Conservation (phyloP, 805 yeast species). For the Myxozyma geophila region DNA sequence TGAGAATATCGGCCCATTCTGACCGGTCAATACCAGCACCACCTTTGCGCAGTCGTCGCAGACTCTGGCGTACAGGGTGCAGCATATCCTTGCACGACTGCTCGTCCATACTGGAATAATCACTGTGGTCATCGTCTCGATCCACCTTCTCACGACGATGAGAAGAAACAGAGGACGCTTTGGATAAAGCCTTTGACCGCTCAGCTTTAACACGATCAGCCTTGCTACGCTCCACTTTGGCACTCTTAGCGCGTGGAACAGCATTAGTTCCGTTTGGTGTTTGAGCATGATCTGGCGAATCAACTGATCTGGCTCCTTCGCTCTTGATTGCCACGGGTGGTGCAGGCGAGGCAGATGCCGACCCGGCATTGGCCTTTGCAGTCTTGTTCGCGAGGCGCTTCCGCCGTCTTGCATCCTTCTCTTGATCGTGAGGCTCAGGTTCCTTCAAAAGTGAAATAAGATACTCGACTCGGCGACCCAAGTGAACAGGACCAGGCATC, state of each 20-base stretch:
- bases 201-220: not conserved
- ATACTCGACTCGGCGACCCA: slow-evolving; percentile 90
- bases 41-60: slow-evolving; percentile 70
- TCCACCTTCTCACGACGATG: slow-evolving; percentile 15
- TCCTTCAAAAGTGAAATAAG: slow-evolving; percentile 72
- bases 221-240: slow-evolving; percentile 14
- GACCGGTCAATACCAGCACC: slow-evolving; percentile 71
- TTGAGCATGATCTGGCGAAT: not conserved
- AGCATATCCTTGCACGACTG: slow-evolving; percentile 62
- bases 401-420: slow-evolving; percentile 37
- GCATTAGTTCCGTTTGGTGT: not conserved
- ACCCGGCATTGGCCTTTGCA: slow-evolving; percentile 19
- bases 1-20: slow-evolving; percentile 75
- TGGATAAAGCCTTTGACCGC: slow-evolving; percentile 1
- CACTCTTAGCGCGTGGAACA: not conserved
- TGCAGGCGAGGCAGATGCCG: slow-evolving; percentile 32
- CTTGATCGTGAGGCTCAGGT: slow-evolving; percentile 46
- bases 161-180: not conserved
- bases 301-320: not conserved
- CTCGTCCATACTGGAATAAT: slow-evolving; percentile 81
- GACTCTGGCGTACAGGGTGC: slow-evolving; percentile 69
- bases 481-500: slow-evolving; percentile 90
- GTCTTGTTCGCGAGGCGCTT: slow-evolving; percentile 33
- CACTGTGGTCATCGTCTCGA: slow-evolving; percentile 48
- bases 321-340: slow-evolving; percentile 14